A percentile compares a stretch with the other conserved stretches of the same genome.
phyloP scores from a whole-genome alignment of 106 monocot genomes.

The Dendrobium catenatum region DNA sequence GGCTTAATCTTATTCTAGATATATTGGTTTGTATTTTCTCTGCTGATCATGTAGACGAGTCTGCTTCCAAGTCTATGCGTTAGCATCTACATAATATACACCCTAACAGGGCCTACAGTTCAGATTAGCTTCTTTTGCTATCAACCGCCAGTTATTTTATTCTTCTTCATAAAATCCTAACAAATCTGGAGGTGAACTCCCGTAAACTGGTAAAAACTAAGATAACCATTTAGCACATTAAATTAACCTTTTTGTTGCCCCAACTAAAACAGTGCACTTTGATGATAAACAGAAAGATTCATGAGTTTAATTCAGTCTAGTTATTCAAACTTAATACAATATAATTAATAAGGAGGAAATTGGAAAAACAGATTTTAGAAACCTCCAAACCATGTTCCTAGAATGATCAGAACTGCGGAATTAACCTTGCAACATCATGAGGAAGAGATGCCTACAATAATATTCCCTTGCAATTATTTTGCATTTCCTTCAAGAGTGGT shows the following conservation, averaged over 20 bases:
- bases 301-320: neutral
- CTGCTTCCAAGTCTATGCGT: neutral
- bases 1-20: neutral
- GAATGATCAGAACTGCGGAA: neutral
- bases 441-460: neutral
- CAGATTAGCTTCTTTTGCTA: neutral
- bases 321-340: neutral
- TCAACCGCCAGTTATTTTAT: neutral
- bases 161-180: neutral
- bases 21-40: neutral
- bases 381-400: neutral
- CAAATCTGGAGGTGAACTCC: neutral
- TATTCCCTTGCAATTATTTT: neutral
- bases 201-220: neutral
- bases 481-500: neutral
- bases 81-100: neutral
- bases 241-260: neutral
- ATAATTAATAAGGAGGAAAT: neutral
- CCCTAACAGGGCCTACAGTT: too few relatives aligned
- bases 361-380: neutral
- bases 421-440: neutral
- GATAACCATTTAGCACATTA: neutral
- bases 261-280: neutral
- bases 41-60: neutral
- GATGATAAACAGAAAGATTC: neutral